These are phyloP conservation scores for Heliosperma pusillum DNA, from an alignment of 148 eudicot species.

Conservation along the genomic window DNA sequence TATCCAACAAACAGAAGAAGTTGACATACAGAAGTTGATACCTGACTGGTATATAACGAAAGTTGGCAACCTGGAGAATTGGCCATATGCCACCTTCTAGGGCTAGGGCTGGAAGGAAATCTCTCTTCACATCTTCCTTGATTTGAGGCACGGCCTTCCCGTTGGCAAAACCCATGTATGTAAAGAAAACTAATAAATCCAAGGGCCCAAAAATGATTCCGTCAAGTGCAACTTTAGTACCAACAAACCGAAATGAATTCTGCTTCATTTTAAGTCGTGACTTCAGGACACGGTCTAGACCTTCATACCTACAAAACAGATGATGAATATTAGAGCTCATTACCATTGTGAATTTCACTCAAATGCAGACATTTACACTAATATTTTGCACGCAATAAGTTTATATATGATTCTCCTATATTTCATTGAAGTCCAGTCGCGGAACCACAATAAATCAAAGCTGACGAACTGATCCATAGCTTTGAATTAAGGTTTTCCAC, in stretches of 20 bases:
- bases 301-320: conserved; percentile 70
- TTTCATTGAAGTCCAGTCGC: too few relatives aligned
- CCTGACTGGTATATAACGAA: conserved; percentile 78
- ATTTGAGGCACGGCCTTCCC: conserved; percentile 70
- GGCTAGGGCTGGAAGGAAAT: conserved; percentile 73
- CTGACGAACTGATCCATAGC: too few relatives aligned
- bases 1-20: conserved; percentile 89
- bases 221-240: conserved; percentile 80
- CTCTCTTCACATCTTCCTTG: conserved; percentile 83
- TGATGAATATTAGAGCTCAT: neutral
- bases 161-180: conserved; percentile 84
- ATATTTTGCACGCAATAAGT: neutral
- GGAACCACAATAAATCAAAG: too few relatives aligned
- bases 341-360: neutral
- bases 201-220: conserved; percentile 88
- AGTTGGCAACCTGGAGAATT: conserved; percentile 84
- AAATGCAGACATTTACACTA: neutral
- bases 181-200: conserved; percentile 85
- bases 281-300: conserved; percentile 64
- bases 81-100: conserved; percentile 95
- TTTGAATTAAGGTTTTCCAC: too few relatives aligned
- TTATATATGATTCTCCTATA: too few relatives aligned
- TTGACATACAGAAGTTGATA: conserved; percentile 93
- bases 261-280: conserved; percentile 49
- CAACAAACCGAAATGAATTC: conserved; percentile 72